Evolutionary conservation across 1,284 basidiomycete species (phyloP).

Genomic region (Serendipita sp.): DNA sequence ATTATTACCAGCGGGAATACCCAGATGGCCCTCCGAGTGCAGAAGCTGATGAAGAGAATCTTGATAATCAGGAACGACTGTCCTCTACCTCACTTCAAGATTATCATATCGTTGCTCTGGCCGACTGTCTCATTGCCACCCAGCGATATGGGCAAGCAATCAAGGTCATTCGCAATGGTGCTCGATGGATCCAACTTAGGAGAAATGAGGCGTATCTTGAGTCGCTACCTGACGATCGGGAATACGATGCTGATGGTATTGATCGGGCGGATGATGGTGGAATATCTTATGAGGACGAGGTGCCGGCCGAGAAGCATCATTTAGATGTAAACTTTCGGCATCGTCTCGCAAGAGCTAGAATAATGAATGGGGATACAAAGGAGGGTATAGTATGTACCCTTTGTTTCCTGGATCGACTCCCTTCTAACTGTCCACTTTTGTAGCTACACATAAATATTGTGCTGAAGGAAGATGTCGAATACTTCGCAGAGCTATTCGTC

Average conservation of each 20-base stretch:
- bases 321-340: constrained; percentile 75
- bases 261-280: constrained; percentile 13
- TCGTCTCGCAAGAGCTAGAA: constrained; percentile 72
- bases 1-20: constrained; percentile 29
- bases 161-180: constrained; percentile 58
- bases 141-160: constrained; percentile 59
- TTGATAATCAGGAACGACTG: background rate
- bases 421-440: constrained; percentile 3
- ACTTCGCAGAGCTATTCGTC: constrained; percentile 64
- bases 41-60: constrained; percentile 16
- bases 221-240: constrained; percentile 70
- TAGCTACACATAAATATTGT: constrained; percentile 68
- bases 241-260: constrained; percentile 52
- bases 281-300: constrained; percentile 14
- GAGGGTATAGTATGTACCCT: constrained; percentile 58
- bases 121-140: constrained; percentile 67
- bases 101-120: constrained; percentile 54
- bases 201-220: constrained; percentile 70
- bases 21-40: constrained; percentile 21
- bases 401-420: background rate
- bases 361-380: constrained; percentile 65
- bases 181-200: constrained; percentile 81
- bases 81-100: constrained; percentile 16
- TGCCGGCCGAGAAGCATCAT: constrained; percentile 34
- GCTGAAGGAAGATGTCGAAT: constrained; percentile 51